Evolutionary conservation across 176 grass and related monocot species (phyloP).

Genomic region (Urochloa ruziziensis): DNA sequence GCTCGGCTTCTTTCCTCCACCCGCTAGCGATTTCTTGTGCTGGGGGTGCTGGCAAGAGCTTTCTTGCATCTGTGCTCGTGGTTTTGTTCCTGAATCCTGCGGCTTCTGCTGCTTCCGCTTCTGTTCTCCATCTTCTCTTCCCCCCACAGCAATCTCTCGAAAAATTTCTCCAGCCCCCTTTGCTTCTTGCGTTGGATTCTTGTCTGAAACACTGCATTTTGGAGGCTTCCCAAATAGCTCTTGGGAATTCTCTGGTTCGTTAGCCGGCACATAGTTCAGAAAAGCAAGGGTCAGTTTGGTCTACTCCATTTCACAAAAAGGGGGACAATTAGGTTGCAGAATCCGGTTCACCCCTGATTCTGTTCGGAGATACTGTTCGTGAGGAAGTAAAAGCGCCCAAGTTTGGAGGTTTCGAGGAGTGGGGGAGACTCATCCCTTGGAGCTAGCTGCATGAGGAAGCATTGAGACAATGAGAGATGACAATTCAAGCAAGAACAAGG

Average conservation of each 20-base stretch:
- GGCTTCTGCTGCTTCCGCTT: background rate
- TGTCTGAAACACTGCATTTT: background rate
- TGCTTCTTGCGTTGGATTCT: background rate
- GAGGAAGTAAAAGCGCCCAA: background rate
- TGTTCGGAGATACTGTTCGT: background rate
- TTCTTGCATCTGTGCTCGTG: background rate
- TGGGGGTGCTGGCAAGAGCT: background rate
- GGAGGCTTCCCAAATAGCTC: background rate
- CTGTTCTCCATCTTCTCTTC: background rate
- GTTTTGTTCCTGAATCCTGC: background rate
- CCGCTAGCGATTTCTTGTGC: background rate
- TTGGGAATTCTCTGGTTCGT: background rate
- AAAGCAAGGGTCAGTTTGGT: background rate
- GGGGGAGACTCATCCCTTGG: constrained; percentile 15
- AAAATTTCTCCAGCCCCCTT: background rate
- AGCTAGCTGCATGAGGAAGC: constrained; percentile 70
- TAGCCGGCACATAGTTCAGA: background rate
- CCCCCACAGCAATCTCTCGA: background rate
- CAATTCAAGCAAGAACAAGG: constrained; percentile 73
- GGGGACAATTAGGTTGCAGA: constrained; percentile 10
- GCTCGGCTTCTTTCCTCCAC: background rate
- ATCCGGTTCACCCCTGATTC: constrained; percentile 27
- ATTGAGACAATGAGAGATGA: constrained; percentile 90
- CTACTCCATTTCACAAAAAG: constrained; percentile 3
- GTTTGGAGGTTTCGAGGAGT: constrained; percentile 18